Evolutionary conservation across 345 rosid species (phyloP).

Genomic region (Lagerstroemia speciosa): DNA sequence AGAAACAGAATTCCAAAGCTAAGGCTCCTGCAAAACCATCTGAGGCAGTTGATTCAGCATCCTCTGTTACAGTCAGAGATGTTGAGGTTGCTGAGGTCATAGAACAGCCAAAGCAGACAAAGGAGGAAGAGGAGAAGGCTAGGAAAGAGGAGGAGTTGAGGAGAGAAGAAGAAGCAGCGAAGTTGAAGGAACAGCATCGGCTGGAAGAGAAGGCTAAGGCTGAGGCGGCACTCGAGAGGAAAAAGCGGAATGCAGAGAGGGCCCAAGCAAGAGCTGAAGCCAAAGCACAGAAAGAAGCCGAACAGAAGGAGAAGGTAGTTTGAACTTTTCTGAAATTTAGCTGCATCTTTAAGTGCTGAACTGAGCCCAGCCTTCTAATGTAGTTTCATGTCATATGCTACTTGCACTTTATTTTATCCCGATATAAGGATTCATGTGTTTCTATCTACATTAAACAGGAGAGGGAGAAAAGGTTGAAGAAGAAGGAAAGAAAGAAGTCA

Average conservation of each 20-base stretch:
- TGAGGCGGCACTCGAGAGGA: slow-evolving; percentile 74
- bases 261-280: slow-evolving; percentile 63
- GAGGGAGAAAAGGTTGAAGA: slow-evolving; percentile 68
- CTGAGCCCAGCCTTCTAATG: neutral
- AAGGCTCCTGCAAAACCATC: slow-evolving; percentile 30
- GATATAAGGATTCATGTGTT: neutral
- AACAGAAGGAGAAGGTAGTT: slow-evolving; percentile 63
- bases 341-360: neutral
- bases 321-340: neutral
- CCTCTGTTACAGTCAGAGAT: slow-evolving; percentile 28
- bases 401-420: neutral
- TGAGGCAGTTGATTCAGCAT: slow-evolving; percentile 17
- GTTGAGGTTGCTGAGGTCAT: slow-evolving; percentile 33
- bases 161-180: slow-evolving; percentile 54
- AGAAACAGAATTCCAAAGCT: slow-evolving; percentile 29
- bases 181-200: slow-evolving; percentile 50
- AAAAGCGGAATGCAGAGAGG: slow-evolving; percentile 57
- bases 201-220: slow-evolving; percentile 73
- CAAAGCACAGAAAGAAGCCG: slow-evolving; percentile 72
- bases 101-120: slow-evolving; percentile 36
- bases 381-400: neutral
- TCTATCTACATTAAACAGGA: slow-evolving; percentile 33
- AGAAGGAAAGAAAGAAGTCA: slow-evolving; percentile 61
- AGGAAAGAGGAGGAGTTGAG: slow-evolving; percentile 67
- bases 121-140: slow-evolving; percentile 70